phyloP scores from a whole-genome alignment of 2,329 filamentous ascomycete species.

The Camillea tinctor region DNA sequence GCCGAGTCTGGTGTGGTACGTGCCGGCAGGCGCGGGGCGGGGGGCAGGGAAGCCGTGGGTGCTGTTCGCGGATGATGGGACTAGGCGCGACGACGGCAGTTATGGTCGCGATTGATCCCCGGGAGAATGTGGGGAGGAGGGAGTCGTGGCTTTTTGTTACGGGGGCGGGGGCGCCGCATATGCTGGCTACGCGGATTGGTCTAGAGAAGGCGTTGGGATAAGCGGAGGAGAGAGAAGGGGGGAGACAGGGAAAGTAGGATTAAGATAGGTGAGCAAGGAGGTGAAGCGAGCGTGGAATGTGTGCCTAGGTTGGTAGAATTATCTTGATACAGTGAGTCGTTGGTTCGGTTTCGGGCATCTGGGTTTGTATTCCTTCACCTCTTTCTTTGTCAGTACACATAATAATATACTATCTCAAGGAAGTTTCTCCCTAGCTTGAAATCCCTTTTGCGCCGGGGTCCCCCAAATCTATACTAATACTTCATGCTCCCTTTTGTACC shows the following conservation, averaged over 20 bases:
- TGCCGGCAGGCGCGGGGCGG: slow-evolving; percentile 12
- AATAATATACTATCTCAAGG: no score
- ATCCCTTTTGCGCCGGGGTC: no score
- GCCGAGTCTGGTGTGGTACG: slow-evolving; percentile 45
- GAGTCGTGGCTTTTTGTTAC: slow-evolving; percentile 59
- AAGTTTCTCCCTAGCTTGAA: no score
- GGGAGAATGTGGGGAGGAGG: slow-evolving; percentile 40
- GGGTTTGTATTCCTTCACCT: no score
- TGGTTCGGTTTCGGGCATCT: no score
- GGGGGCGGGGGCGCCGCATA: slow-evolving; percentile 49
- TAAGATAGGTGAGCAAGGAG: no score
- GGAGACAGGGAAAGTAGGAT: neutral
- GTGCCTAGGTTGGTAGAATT: no score
- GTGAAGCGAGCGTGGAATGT: no score
- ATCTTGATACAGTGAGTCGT: no score
- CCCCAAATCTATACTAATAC: no score
- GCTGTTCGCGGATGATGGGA: slow-evolving; percentile 58
- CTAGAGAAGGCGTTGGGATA: slow-evolving; percentile 30
- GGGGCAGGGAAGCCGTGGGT: slow-evolving; percentile 37
- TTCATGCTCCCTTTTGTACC: no score
- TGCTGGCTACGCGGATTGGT: slow-evolving; percentile 53
- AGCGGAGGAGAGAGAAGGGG: neutral
- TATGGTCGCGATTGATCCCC: slow-evolving; percentile 51
- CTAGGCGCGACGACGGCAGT: slow-evolving; percentile 49
- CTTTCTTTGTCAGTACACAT: no score